Evolutionary conservation across 164 flowering plant genomes (phyloP).

Genomic region (Berberis vulgaris): DNA sequence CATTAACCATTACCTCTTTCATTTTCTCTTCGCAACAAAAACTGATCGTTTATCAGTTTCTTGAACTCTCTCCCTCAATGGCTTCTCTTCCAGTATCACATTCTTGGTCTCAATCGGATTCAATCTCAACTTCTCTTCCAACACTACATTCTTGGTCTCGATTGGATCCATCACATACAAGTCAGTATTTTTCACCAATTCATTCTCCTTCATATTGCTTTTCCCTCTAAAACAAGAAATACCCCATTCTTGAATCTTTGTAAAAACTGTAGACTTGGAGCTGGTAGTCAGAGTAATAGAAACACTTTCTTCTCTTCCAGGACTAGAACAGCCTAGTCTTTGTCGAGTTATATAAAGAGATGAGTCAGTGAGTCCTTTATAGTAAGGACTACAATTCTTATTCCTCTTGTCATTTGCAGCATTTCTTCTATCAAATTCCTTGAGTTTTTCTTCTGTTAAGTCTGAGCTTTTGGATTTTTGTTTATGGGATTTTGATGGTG

Average conservation of each 20-base stretch:
- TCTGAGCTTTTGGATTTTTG: background rate
- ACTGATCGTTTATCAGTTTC: background rate
- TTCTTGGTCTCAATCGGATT: background rate
- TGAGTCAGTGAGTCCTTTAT: constrained; percentile 29
- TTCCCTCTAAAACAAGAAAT: constrained; percentile 19
- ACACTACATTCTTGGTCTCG: background rate
- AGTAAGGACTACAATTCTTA: constrained; percentile 26
- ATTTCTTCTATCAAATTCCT: constrained; percentile 18
- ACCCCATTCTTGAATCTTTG: constrained; percentile 20
- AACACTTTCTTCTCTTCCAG: constrained; percentile 21
- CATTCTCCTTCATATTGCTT: too few species aligned
- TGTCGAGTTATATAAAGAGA: constrained; percentile 13
- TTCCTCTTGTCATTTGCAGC: background rate
- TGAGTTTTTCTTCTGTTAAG: constrained; percentile 21
- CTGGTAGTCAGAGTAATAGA: background rate
- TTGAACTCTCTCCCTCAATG: constrained; percentile 52
- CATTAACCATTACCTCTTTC: background rate
- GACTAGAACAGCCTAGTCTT: constrained; percentile 3
- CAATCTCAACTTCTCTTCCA: background rate
- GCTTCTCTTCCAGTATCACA: constrained; percentile 21
- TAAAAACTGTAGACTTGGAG: constrained; percentile 18
- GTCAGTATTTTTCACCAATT: too few species aligned
- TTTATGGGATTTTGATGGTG: background rate
- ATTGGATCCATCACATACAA: too few species aligned
- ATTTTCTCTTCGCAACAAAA: background rate